These are phyloP conservation scores for Chionographis japonica DNA, from an alignment of 106 monocot species.

Conservation along the genomic window DNA sequence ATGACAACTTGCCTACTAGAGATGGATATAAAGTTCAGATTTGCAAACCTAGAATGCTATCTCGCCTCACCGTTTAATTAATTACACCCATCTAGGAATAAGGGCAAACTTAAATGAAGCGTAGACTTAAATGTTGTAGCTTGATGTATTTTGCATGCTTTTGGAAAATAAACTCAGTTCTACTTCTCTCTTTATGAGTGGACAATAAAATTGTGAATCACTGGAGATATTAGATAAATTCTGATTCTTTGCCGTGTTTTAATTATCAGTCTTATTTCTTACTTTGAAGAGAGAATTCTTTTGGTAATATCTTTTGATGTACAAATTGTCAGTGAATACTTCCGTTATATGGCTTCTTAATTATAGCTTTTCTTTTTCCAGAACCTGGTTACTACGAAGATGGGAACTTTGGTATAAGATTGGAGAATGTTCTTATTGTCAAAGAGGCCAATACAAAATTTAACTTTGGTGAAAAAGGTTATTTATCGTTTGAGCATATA, in stretches of 20 bases:
- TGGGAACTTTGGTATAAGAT: constrained; percentile 88
- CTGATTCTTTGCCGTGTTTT: too few species aligned
- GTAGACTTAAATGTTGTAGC: background rate
- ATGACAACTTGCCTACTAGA: background rate
- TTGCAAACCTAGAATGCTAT: background rate
- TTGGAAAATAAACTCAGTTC: too few species aligned
- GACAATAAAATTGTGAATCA: too few species aligned
- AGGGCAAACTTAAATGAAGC: background rate
- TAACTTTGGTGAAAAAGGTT: constrained; percentile 89
- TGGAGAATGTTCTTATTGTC: constrained; percentile 92
- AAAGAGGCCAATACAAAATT: constrained; percentile 85
- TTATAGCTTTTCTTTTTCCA: constrained; percentile 17
- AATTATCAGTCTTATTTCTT: too few species aligned
- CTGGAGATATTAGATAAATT: too few species aligned
- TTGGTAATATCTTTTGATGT: too few species aligned
- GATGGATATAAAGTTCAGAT: background rate
- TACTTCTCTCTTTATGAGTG: too few species aligned
- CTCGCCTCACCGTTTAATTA: background rate
- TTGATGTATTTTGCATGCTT: background rate
- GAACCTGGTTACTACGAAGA: constrained; percentile 99
- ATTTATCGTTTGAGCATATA: constrained; percentile 82
- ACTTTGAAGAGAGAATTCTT: too few species aligned
- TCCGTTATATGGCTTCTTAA: too few species aligned
- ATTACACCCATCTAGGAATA: background rate
- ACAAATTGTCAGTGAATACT: background rate